Evolutionary conservation across 495 filamentous ascomycete genomes (phyloP), one percentile per base, ranked within the genome.

Genomic region (Staphylotrichum tortipilum): DNA sequence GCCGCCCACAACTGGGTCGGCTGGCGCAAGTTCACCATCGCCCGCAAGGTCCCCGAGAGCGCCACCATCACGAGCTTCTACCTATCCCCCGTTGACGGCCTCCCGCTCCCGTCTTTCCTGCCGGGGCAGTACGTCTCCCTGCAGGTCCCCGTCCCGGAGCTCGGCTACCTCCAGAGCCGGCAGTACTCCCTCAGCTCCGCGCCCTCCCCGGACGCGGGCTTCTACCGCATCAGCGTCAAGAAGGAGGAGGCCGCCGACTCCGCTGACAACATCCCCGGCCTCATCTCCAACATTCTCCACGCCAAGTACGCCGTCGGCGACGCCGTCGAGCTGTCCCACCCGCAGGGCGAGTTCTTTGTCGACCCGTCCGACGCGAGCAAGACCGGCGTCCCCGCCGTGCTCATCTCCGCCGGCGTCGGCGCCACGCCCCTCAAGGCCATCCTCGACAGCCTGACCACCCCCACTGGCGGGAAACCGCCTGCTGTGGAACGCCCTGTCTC

Each of bases 41-140:
- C 62, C 23, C 54, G 68, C 17, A 86, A 84, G 63, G 75, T 75
- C 35, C 60, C 63, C 30, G 83, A 89, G 63, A 78, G 76, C 8
- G 62, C 60, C 38, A 55, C 50, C 49, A 81, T 88, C 61, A 81
- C 77, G 31, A 82, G 78, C 31, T 85, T 88, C 68, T 81, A 83
- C 58, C 74, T 87, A 29, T 63, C 68, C 45, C 83, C 85, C 0
- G 69, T 75, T 46, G 83, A 87, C 45, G 77, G 71, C 38, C 26
- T 1, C 46, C 65, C 75, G n/a, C 67, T 88, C 44, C 82, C 84
- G 1, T 15, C 52, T 0, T 88, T 75, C 68, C 66, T 72, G 39
- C 83, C 84, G 0, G 85, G 85, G 45, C 85, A 88, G 63, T 89
- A 86, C 60, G 70, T 88, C 60, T 79, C 77, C 29, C 55, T 88